Evolutionary conservation across 805 yeast species (phyloP), one percentile per base, ranked within the genome.

Genomic region (Teunomyces tritomae): DNA sequence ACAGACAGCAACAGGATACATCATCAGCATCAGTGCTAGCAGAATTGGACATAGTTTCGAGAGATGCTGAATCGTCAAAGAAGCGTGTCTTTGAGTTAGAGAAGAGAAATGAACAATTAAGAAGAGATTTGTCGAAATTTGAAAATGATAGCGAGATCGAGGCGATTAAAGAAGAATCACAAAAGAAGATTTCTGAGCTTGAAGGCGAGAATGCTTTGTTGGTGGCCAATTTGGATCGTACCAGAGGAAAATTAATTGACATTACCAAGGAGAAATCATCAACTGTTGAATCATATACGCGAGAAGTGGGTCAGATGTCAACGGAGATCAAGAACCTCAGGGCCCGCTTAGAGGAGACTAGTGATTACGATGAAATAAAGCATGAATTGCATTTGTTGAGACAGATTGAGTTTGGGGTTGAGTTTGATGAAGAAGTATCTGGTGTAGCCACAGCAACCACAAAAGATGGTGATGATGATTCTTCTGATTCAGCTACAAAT

Each of bases 341-440:
- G 57, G 67, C 68, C 24, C 77, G 79, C 47, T 59, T 85, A 39
- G 68, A 69, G 3, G 63, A 70, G 28, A 79, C 82, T 44, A 67
- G 76, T 2, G 96, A 90, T 61, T 90, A 91, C 64, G 90, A 87
- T 45, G 90, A 88, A 51, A 62, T 90, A 42, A 89, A 89, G 62
- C 78, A 80, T 43, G 97, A 91, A 58, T 70, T 91, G 53, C 78
- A 77, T 14, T 78, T 89, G 24, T 63, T 90, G 50, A 82, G 85
- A 60, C 83, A 84, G 52, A 84, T 89, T 33, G 89, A 87, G 57
- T 86, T 89, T 66, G 91, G 91, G 3, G 65, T 53, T 20, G 69
- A 68, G 28, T 71, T 67, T 11, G 71, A 62, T 3, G 72, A 66
- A 20, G 67, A 57, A 27, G 14, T 16, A 32, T 13, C 34, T 5